Evolutionary conservation across 140 eudicot species (phyloP).

Genomic region (Anethum foeniculum): DNA sequence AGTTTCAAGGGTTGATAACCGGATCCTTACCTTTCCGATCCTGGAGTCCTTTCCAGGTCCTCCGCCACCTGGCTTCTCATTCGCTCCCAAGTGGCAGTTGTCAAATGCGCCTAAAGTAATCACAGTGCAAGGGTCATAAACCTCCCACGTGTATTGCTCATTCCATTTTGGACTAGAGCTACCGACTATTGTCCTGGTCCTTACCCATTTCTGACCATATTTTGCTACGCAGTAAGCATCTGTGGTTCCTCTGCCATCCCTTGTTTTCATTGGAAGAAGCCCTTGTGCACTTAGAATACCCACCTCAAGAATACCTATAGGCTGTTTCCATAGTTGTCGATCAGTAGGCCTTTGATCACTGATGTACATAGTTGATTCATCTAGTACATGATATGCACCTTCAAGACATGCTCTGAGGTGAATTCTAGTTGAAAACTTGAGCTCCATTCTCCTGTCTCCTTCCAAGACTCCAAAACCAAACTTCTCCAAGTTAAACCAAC

Average conservation of each 20-base stretch:
- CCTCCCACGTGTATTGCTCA: slow-evolving; percentile 81
- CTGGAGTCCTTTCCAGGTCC: slow-evolving; percentile 39
- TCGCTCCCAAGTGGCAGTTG: slow-evolving; percentile 56
- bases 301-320: slow-evolving; percentile 65
- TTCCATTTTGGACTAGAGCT: slow-evolving; percentile 70
- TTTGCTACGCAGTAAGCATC: slow-evolving; percentile 77
- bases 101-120: slow-evolving; percentile 65
- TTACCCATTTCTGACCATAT: slow-evolving; percentile 70
- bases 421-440: slow-evolving; percentile 59
- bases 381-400: slow-evolving; percentile 75
- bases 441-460: slow-evolving; percentile 61
- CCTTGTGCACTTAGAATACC: slow-evolving; percentile 80
- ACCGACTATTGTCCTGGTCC: slow-evolving; percentile 67
- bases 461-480: slow-evolving; percentile 60
- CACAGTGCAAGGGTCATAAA: slow-evolving; percentile 78
- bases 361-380: slow-evolving; percentile 77
- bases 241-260: slow-evolving; percentile 50
- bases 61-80: slow-evolving; percentile 22
- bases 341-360: slow-evolving; percentile 77
- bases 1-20: slow-evolving; percentile 63
- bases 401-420: slow-evolving; percentile 74
- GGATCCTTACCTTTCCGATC: slow-evolving; percentile 61
- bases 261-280: slow-evolving; percentile 63
- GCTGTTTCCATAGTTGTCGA: slow-evolving; percentile 65
- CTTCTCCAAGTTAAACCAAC: slow-evolving; percentile 69